Evolutionary conservation across 768 basidiomycete genomes (phyloP).

Genomic region (Agaricus sinodeliciosus): DNA sequence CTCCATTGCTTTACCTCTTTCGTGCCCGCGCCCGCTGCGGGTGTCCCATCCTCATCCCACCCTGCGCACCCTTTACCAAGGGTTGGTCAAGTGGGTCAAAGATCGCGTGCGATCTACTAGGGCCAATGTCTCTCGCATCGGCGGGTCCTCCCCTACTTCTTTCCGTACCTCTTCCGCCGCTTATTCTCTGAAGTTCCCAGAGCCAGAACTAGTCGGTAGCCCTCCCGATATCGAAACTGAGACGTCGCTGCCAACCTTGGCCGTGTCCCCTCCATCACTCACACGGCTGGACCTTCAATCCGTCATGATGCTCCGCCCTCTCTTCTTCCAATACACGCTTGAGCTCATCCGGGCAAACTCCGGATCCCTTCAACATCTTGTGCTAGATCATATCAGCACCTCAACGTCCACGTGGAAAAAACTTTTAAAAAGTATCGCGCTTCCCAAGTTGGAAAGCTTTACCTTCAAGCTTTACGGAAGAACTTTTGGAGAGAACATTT

Average conservation of each 20-base stretch:
- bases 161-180: too few species aligned
- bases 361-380: not conserved
- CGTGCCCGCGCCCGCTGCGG: too few species aligned
- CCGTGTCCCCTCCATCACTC: not conserved
- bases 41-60: too few species aligned
- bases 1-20: too few species aligned
- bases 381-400: not conserved
- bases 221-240: not conserved
- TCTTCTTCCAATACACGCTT: constrained; percentile 2
- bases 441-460: not conserved
- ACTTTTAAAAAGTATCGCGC: not conserved
- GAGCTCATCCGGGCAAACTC: not conserved
- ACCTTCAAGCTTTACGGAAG: not conserved
- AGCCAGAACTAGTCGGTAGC: too few species aligned
- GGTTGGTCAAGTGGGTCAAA: too few species aligned
- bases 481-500: not conserved
- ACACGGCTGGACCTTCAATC: not conserved
- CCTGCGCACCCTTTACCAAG: too few species aligned
- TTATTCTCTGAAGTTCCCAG: too few species aligned
- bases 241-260: not conserved
- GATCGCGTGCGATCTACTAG: too few species aligned
- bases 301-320: not conserved
- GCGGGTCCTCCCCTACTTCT: too few species aligned
- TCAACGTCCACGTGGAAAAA: not conserved
- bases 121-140: too few species aligned